These are phyloP conservation scores for Cicer bijugum DNA, from an alignment of 306 rosid genomes.

Conservation along the genomic window DNA sequence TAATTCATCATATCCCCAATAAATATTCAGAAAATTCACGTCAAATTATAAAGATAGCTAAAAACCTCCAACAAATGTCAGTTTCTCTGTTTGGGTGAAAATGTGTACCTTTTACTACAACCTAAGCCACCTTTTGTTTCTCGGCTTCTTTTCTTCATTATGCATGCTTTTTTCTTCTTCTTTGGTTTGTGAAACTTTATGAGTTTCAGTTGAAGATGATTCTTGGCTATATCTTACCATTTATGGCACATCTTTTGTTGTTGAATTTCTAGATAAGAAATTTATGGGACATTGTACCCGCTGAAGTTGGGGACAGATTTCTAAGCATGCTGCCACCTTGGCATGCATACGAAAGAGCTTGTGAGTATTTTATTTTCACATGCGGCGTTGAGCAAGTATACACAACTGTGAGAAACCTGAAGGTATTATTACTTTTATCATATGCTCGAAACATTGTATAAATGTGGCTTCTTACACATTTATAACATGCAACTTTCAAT, in stretches of 20 bases:
- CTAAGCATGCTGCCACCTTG: constrained; percentile 96
- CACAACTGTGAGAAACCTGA: constrained; percentile 77
- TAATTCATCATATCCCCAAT: too few relatives aligned
- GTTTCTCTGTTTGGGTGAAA: not conserved
- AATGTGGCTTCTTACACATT: constrained; percentile 10
- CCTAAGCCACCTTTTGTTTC: not conserved
- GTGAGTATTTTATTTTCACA: constrained; percentile 84
- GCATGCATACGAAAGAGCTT: constrained; percentile 97
- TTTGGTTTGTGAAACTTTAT: constrained; percentile 5
- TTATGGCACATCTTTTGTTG: constrained; percentile 31
- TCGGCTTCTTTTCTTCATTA: not conserved
- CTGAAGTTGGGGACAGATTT: constrained; percentile 84
- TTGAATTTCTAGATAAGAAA: constrained; percentile 62
- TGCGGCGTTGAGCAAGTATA: constrained; percentile 78
- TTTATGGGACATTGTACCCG: constrained; percentile 81
- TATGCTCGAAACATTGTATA: constrained; percentile 12
- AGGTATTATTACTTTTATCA: constrained; percentile 59
- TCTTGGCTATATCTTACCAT: constrained; percentile 30
- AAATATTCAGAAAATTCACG: not conserved
- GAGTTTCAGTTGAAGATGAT: constrained; percentile 21
- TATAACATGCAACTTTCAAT: constrained; percentile 27
- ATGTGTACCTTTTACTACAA: not conserved
- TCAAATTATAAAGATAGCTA: not conserved
- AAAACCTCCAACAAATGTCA: not conserved
- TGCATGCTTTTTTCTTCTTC: not conserved